These are phyloP conservation scores for Astrephomene gubernaculifera DNA, from an alignment of 139 green algal genomes.

Conservation along the genomic window DNA sequence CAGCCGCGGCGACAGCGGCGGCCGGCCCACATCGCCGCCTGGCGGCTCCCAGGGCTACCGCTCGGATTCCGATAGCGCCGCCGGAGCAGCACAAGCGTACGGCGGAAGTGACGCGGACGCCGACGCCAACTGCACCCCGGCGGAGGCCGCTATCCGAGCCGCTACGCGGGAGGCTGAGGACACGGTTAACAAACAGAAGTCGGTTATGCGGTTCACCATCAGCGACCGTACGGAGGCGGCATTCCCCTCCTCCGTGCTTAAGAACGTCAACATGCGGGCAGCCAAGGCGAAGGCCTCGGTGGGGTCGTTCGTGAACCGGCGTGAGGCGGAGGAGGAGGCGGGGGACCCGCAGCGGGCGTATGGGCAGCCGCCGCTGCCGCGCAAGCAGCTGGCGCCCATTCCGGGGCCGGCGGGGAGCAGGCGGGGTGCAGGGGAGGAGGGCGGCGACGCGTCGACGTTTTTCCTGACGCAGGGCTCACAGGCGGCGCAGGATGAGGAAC, in stretches of 20 bases:
- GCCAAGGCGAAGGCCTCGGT: background rate
- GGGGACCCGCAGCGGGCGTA: slow-evolving; percentile 47
- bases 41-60: slow-evolving; percentile 10
- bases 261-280: background rate
- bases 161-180: slow-evolving; percentile 38
- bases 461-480: slow-evolving; percentile 54
- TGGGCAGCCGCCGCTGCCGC: slow-evolving; percentile 45
- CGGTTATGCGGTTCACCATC: slow-evolving; percentile 15
- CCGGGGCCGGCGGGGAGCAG: background rate
- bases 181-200: slow-evolving; percentile 38
- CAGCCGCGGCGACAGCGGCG: background rate
- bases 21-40: background rate
- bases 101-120: background rate
- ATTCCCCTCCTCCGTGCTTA: slow-evolving; percentile 28
- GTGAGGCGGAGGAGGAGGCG: slow-evolving; percentile 46
- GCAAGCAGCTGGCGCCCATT: slow-evolving; percentile 27
- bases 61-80: background rate
- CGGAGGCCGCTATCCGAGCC: slow-evolving; percentile 31
- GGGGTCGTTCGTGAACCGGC: slow-evolving; percentile 27
- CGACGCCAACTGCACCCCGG: background rate
- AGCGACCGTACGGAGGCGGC: slow-evolving; percentile 14
- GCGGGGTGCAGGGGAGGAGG: background rate
- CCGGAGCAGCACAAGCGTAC: background rate
- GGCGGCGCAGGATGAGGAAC: slow-evolving; percentile 31
- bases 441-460: slow-evolving; percentile 17